These are phyloP conservation scores for Fragilariopsis cylindrus DNA, from an alignment of 108 stramenopile genomes.

Conservation along the genomic window DNA sequence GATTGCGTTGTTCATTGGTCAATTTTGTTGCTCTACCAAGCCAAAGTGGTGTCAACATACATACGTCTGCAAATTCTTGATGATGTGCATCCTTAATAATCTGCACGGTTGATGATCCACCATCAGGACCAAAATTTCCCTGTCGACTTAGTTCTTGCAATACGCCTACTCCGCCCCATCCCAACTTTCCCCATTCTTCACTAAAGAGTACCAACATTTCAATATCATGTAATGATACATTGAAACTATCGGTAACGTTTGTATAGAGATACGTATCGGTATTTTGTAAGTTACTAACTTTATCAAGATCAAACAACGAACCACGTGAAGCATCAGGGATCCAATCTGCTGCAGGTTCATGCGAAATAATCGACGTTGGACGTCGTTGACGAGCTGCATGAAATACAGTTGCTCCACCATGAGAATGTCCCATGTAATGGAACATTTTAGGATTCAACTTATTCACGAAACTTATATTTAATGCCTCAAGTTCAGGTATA, in stretches of 20 bases:
- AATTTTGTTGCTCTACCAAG: slow-evolving; percentile 34
- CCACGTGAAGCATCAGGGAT: slow-evolving; percentile 46
- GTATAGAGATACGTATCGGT: slow-evolving; percentile 20
- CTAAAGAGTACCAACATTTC: slow-evolving; percentile 47
- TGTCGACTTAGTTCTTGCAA: slow-evolving; percentile 36
- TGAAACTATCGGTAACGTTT: slow-evolving; percentile 33
- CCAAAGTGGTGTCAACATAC: slow-evolving; percentile 55
- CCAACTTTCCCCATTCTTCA: slow-evolving; percentile 38
- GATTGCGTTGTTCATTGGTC: slow-evolving; percentile 40
- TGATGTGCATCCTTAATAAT: slow-evolving; percentile 45
- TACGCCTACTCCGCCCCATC: slow-evolving; percentile 37
- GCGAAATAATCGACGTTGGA: slow-evolving; percentile 44
- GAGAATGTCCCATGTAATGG: slow-evolving; percentile 63
- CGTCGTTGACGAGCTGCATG: slow-evolving; percentile 44
- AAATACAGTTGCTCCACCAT: slow-evolving; percentile 62
- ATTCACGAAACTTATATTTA: slow-evolving; percentile 37
- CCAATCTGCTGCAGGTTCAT: slow-evolving; percentile 69
- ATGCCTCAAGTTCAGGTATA: slow-evolving; percentile 26
- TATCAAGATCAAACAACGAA: slow-evolving; percentile 31
- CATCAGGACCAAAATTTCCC: slow-evolving; percentile 33
- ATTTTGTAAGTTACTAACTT: slow-evolving; percentile 6
- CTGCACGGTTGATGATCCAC: slow-evolving; percentile 24
- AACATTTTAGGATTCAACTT: slow-evolving; percentile 38
- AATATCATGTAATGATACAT: slow-evolving; percentile 27
- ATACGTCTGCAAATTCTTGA: slow-evolving; percentile 59